Base-by-base conservation (phyloP, 2,329 filamentous ascomycete species). In the Lachnellula subtilissima region DNA sequence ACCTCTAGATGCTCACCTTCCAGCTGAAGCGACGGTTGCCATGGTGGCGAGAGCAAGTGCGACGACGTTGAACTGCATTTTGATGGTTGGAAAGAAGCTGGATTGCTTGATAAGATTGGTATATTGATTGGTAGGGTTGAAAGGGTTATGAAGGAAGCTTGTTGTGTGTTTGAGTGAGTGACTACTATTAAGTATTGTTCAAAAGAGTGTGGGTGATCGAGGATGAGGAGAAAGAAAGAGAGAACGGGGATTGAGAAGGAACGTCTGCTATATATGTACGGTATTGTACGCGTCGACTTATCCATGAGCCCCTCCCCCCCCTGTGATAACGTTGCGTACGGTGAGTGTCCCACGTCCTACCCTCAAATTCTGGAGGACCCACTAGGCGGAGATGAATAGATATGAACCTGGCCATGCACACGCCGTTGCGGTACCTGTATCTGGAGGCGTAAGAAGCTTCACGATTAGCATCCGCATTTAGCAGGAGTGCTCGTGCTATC, bases 11-110 rank as follows among this genome's bases (percentile, higher is more conserved):
- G 59, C 62, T 60, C 49, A 65, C 64, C 61, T 55, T 35, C 39
- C 47, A 49, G 68, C 66, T 51, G 56, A 52, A 49, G 61, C 66
- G 50, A 59, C 60, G 54, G 67, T 52, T 42, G 67, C 67, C 61
- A 68, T 60, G 56, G 63, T 61, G 61, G 67, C 66, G 48, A 68
- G 46, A 50, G 54, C 57, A 61, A 70, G 37, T 51, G 64, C 60
- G 58, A 63, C 48, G 57, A 61, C 51, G 59, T 63, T 66, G 68
- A 70, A 71, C 58, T 69, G 66, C 68, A 71, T 71, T 48, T 70
- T 71, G 66, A 65, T 35, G 60, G 62, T 64, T 66, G 58, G 50
- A 22, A 37, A 28, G 45, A 40, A 46, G 48, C 53, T 59, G 48
- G 52, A 53, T 62, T 52, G 52, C 25, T 58, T 49, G 37, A 48